phyloP scores from a whole-genome alignment of 768 basidiomycete species.

The Termitomyces sp. region DNA sequence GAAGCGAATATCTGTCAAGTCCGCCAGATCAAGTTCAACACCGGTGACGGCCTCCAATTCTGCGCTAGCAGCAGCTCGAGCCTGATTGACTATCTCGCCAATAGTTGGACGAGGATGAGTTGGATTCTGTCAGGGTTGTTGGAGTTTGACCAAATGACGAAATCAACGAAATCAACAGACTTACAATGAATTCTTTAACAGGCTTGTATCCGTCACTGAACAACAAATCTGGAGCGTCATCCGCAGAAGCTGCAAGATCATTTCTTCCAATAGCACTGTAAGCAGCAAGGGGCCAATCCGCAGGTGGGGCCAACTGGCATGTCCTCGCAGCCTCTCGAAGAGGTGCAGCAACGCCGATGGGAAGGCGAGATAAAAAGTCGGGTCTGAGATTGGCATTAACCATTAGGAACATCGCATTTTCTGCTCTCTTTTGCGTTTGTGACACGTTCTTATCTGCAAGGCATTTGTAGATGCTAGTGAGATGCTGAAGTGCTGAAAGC shows the following conservation, averaged over 20 bases:
- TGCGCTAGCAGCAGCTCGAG: slow-evolving; percentile 46
- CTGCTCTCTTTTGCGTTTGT: slow-evolving; percentile 61
- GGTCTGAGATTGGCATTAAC: slow-evolving; percentile 43
- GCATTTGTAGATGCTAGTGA: slow-evolving; percentile 54
- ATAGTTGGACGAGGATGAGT: slow-evolving; percentile 48
- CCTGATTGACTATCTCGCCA: slow-evolving; percentile 45
- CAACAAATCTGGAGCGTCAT: slow-evolving; percentile 39
- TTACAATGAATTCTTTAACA: slow-evolving; percentile 55
- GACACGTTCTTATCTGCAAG: slow-evolving; percentile 51
- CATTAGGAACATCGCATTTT: slow-evolving; percentile 57
- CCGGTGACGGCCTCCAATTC: slow-evolving; percentile 62
- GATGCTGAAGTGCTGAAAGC: slow-evolving; percentile 45
- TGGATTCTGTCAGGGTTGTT: slow-evolving; percentile 38
- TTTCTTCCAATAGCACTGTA: slow-evolving; percentile 71
- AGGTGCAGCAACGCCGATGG: slow-evolving; percentile 72
- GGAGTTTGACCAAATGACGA: neutral
- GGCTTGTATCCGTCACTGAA: slow-evolving; percentile 53
- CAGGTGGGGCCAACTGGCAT: slow-evolving; percentile 75
- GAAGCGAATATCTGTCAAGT: slow-evolving; percentile 83
- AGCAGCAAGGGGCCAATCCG: slow-evolving; percentile 66
- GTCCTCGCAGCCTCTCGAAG: slow-evolving; percentile 82
- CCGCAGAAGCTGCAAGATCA: slow-evolving; percentile 69
- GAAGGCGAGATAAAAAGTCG: slow-evolving; percentile 51
- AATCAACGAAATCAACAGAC: slow-evolving; percentile 11
- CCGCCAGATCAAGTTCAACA: slow-evolving; percentile 67